Percentiles rank a stretch among this genome's conserved stretches.
phyloP scores from a whole-genome alignment of 1,284 basidiomycete genomes.

The Fomitopsis betulina region DNA sequence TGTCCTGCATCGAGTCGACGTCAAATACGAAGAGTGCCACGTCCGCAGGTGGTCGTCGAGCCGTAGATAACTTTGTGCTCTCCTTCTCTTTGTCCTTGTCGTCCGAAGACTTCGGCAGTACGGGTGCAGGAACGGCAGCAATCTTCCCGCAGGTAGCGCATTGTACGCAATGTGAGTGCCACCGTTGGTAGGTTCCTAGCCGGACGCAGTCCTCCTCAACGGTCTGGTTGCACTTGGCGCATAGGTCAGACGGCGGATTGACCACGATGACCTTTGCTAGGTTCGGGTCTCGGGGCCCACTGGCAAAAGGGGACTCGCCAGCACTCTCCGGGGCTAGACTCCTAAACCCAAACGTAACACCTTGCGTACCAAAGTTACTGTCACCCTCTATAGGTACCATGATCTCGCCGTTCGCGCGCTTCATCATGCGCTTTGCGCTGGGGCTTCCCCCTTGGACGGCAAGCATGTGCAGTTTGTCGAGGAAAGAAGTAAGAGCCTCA shows the following conservation, averaged over 20 bases:
- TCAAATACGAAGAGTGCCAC: constrained; percentile 77
- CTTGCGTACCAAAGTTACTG: constrained; percentile 68
- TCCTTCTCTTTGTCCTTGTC: constrained; percentile 32
- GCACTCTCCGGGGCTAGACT: constrained; percentile 86
- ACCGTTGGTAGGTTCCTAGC: constrained; percentile 89
- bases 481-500: constrained; percentile 84
- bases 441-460: constrained; percentile 88
- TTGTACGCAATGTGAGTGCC: constrained; percentile 92
- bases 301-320: constrained; percentile 77
- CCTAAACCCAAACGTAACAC: constrained; percentile 84
- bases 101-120: constrained; percentile 28
- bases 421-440: constrained; percentile 64
- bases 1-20: constrained; percentile 57
- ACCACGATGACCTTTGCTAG: constrained; percentile 47
- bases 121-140: constrained; percentile 55
- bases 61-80: constrained; percentile 54
- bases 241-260: constrained; percentile 83
- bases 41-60: constrained; percentile 72
- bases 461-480: constrained; percentile 89
- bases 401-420: constrained; percentile 60
- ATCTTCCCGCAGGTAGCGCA: constrained; percentile 79
- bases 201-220: constrained; percentile 98
- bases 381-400: constrained; percentile 36
- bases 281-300: constrained; percentile 37
- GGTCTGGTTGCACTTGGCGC: constrained; percentile 83